Conservation (phyloP, 441 rosid genomes). For the Mallotus repandus region DNA sequence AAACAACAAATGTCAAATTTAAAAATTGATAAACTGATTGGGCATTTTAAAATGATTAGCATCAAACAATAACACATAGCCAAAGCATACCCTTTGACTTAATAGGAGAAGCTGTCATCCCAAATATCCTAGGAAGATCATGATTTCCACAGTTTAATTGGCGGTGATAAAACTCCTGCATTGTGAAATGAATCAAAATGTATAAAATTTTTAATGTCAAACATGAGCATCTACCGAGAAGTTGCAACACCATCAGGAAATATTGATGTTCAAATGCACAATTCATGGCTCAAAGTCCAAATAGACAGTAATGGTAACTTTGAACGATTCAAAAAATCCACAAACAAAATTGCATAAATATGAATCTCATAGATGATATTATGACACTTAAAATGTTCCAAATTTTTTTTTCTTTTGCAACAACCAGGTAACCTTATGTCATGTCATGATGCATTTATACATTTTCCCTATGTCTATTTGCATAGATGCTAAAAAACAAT, state of each 20-base stretch:
- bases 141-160: conserved; percentile 32
- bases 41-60: neutral
- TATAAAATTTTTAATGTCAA: neutral
- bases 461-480: neutral
- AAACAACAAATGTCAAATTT: conserved; percentile 3
- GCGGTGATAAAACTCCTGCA: conserved; percentile 81
- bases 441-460: neutral
- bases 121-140: conserved; percentile 74
- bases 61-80: conserved; percentile 3
- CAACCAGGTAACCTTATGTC: neutral
- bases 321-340: neutral
- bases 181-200: conserved; percentile 18
- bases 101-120: conserved; percentile 96
- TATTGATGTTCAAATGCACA: neutral
- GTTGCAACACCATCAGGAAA: neutral
- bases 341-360: neutral
- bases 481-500: neutral
- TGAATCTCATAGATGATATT: neutral
- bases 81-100: conserved; percentile 63
- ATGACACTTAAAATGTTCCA: neutral
- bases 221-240: neutral
- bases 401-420: neutral
- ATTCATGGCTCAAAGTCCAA: neutral
- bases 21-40: neutral
- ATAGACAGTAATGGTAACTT: neutral